Evolutionary conservation across 805 yeast genomes (phyloP).

Genomic region (Millerozyma acaciae): DNA sequence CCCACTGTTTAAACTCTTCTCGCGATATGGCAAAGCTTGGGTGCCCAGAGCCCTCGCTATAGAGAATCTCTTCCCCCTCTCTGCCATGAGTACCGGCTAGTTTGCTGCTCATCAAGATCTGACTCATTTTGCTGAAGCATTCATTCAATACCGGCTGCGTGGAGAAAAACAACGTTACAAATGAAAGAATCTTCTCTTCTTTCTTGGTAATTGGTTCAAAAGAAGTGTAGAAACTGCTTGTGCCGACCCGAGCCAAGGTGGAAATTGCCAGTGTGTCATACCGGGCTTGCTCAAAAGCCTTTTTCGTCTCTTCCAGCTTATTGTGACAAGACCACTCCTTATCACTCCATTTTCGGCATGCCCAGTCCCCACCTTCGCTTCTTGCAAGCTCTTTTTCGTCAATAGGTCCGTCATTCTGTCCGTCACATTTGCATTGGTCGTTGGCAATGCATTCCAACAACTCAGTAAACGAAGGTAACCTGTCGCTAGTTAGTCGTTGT

Average conservation of each 20-base stretch:
- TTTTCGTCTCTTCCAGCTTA: too few relatives aligned
- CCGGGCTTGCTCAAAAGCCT: too few relatives aligned
- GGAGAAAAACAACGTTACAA: constrained; percentile 1
- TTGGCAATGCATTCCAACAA: too few relatives aligned
- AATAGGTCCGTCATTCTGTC: too few relatives aligned
- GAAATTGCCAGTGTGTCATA: neutral
- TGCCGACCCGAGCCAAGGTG: constrained; percentile 2
- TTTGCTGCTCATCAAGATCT: neutral
- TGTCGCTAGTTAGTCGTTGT: too few relatives aligned
- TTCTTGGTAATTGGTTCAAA: constrained; percentile 1
- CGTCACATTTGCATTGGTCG: too few relatives aligned
- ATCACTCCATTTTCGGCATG: too few relatives aligned
- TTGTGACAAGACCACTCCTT: too few relatives aligned
- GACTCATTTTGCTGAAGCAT: constrained; percentile 1
- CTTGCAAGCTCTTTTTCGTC: too few relatives aligned
- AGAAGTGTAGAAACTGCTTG: constrained; percentile 1
- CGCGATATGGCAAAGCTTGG: constrained; percentile 2
- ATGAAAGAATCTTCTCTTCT: constrained; percentile 1
- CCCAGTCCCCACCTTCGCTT: too few relatives aligned
- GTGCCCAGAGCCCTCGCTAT: neutral
- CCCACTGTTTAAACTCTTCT: constrained; percentile 7
- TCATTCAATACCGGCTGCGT: neutral
- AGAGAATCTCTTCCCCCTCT: constrained; percentile 1
- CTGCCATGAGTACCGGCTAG: neutral
- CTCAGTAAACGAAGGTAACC: too few relatives aligned